Percentiles rank a stretch among this genome's conserved stretches.
Evolutionary conservation across 768 basidiomycete species (phyloP).

Genomic region (Brasilioporus rufonigricans): DNA sequence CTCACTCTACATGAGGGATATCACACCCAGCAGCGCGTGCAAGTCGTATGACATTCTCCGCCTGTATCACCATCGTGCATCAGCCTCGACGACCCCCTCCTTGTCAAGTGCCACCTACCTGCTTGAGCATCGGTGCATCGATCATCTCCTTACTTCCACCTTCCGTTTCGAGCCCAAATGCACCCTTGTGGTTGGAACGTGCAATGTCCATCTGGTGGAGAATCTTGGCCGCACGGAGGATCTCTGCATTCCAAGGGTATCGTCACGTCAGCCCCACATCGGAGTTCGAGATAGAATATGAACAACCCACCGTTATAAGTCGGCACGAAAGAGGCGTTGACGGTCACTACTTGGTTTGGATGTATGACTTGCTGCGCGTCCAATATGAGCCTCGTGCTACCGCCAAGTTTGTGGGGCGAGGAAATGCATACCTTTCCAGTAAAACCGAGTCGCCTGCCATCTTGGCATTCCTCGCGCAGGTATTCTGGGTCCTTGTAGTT

Average conservation of each 20-base stretch:
- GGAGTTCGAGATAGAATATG: background rate
- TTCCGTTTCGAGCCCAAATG: conserved; percentile 65
- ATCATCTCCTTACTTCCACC: conserved; percentile 74
- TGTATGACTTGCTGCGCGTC: conserved; percentile 86
- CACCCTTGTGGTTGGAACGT: conserved; percentile 54
- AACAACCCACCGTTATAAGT: conserved; percentile 56
- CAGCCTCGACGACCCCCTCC: background rate
- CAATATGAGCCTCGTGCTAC: background rate
- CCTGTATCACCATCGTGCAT: conserved; percentile 30
- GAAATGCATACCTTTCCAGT: conserved; percentile 72
- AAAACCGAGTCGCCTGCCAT: conserved; percentile 82
- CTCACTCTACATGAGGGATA: conserved; percentile 43
- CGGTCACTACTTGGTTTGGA: conserved; percentile 74
- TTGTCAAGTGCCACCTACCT: conserved; percentile 30
- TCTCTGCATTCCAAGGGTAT: conserved; percentile 46
- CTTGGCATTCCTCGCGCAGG: conserved; percentile 70
- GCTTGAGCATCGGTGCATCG: conserved; percentile 88
- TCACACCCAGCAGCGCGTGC: conserved; percentile 54
- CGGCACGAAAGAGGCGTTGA: conserved; percentile 80
- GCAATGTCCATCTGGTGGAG: conserved; percentile 61
- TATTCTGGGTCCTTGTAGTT: conserved; percentile 74
- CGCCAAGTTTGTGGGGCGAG: background rate
- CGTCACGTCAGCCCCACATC: too few relatives aligned
- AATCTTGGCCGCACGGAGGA: conserved; percentile 72
- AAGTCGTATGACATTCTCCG: conserved; percentile 48